A percentile compares a stretch with the other conserved stretches of the same genome.
Conservation (phyloP, 176 grass and related monocot genomes). For the Cenchrus fungigraminus region DNA sequence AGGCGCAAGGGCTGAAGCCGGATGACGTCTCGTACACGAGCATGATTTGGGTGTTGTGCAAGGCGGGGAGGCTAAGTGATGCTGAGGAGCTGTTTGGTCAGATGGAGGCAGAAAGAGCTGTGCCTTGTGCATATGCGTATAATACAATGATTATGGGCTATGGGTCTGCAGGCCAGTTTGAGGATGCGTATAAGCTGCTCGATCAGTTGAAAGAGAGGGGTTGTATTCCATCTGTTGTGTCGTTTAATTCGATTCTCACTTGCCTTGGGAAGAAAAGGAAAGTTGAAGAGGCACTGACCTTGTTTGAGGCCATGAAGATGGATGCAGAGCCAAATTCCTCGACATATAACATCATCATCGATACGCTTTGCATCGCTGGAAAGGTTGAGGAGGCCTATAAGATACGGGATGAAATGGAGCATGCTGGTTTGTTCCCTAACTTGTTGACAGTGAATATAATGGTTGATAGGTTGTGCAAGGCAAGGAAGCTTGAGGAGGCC, state of each 20-base stretch:
- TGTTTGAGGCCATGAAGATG: constrained; percentile 89
- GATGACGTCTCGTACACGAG: constrained; percentile 91
- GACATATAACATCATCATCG: constrained; percentile 88
- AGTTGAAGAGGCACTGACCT: constrained; percentile 63
- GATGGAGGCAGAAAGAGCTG: constrained; percentile 60
- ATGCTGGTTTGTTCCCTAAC: constrained; percentile 77
- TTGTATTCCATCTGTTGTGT: constrained; percentile 86
- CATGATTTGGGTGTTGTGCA: constrained; percentile 94
- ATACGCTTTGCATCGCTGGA: constrained; percentile 77
- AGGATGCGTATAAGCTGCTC: constrained; percentile 70
- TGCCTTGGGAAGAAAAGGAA: constrained; percentile 80
- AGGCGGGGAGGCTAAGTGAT: constrained; percentile 63
- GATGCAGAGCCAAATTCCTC: constrained; percentile 79
- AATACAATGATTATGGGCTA: constrained; percentile 97
- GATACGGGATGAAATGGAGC: constrained; percentile 81
- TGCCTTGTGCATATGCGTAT: constrained; percentile 82
- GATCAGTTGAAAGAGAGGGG: constrained; percentile 84
- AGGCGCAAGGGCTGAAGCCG: constrained; percentile 65
- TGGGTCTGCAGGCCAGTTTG: constrained; percentile 72
- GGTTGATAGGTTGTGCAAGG: constrained; percentile 94
- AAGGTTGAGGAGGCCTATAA: constrained; percentile 74
- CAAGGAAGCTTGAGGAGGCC: constrained; percentile 72
- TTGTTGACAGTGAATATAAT: constrained; percentile 89
- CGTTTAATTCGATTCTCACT: constrained; percentile 91
- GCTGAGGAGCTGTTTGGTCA: constrained; percentile 79